Conservation (phyloP, 176 grass and related monocot genomes). For the Carex pumila region DNA sequence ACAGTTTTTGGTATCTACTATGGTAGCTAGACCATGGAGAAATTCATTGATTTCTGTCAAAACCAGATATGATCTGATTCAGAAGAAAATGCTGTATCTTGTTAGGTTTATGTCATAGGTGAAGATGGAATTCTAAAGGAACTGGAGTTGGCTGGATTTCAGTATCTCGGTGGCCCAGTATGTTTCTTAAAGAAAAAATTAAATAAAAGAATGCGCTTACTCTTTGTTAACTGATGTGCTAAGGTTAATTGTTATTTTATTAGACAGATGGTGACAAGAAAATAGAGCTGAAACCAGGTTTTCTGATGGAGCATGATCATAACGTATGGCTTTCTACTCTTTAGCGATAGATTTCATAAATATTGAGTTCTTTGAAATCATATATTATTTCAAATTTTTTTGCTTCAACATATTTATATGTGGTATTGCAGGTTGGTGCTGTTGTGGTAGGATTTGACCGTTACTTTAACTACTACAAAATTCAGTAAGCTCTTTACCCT, state of each 20-base stretch:
- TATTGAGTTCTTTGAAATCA: not conserved
- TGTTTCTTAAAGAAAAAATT: constrained; percentile 18
- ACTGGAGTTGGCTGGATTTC: constrained; percentile 82
- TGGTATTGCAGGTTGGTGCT: constrained; percentile 67
- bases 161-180: constrained; percentile 82
- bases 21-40: not conserved
- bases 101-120: constrained; percentile 93
- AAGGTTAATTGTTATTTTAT: constrained; percentile 10
- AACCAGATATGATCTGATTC: not conserved
- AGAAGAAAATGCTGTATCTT: not conserved
- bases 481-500: constrained; percentile 60
- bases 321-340: constrained; percentile 35
- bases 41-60: not conserved
- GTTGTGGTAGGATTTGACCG: constrained; percentile 98
- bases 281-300: constrained; percentile 93
- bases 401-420: constrained; percentile 20
- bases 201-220: constrained; percentile 2
- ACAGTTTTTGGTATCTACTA: not conserved
- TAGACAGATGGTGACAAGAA: constrained; percentile 84
- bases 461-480: constrained; percentile 98
- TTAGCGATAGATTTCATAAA: not conserved
- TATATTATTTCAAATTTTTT: not conserved
- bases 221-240: not conserved
- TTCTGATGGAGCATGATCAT: constrained; percentile 96
- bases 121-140: constrained; percentile 93